Percentiles rank a stretch among this genome's conserved stretches.
Conservation (phyloP, 306 rosid species). For the peach (Prunus persica) region DNA sequence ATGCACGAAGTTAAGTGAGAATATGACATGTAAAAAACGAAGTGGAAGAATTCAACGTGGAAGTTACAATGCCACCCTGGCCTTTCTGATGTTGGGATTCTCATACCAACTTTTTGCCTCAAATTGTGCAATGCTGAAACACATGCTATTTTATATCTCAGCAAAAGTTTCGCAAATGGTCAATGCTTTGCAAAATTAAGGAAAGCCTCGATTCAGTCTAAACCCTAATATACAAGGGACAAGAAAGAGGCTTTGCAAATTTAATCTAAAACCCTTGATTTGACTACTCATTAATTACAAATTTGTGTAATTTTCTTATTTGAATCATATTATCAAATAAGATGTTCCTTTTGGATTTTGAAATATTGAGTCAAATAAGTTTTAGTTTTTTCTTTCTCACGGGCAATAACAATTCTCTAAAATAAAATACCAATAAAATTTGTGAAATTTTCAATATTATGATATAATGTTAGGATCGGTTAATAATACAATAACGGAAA, state of each 20-base stretch:
- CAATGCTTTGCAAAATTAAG: not conserved
- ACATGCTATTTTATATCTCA: not conserved
- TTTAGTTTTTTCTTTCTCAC: too few species aligned
- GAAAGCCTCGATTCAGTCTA: not conserved
- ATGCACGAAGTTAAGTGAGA: not conserved
- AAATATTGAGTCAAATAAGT: too few species aligned
- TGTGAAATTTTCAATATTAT: too few species aligned
- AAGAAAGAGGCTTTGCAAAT: not conserved
- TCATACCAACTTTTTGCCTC: not conserved
- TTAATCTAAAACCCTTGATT: not conserved
- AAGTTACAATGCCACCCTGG: not conserved
- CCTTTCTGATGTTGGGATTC: not conserved
- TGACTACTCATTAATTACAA: not conserved
- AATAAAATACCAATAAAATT: too few species aligned
- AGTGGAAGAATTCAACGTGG: not conserved
- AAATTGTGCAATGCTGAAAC: not conserved
- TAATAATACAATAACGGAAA: too few species aligned
- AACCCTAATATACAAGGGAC: not conserved
- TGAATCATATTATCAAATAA: too few species aligned
- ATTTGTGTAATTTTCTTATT: too few species aligned
- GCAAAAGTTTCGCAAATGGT: not conserved
- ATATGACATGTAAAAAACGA: not conserved
- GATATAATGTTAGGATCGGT: too few species aligned
- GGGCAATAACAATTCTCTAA: too few species aligned
- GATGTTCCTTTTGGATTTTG: too few species aligned